phyloP scores from a whole-genome alignment of 306 rosid species.

The Cyclanthera cordifolia region DNA sequence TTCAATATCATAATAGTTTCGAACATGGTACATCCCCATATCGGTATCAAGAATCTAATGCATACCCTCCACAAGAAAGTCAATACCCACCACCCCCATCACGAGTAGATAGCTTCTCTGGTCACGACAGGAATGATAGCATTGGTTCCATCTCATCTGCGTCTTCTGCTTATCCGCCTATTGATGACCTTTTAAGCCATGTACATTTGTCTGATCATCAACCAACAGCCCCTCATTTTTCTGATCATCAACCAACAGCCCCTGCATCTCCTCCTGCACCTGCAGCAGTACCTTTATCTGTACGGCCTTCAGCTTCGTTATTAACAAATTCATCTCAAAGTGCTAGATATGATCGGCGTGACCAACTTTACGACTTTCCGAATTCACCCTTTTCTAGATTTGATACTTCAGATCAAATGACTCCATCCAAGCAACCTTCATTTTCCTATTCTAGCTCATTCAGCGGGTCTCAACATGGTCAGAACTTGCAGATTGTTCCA shows the following conservation, averaged over 20 bases:
- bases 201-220: slow-evolving; percentile 38
- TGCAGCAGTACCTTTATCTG: slow-evolving; percentile 1
- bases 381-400: slow-evolving; percentile 34
- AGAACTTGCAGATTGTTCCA: slow-evolving; percentile 60
- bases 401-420: slow-evolving; percentile 22
- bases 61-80: slow-evolving; percentile 25
- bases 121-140: slow-evolving; percentile 17
- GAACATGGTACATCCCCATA: slow-evolving; percentile 40
- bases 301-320: slow-evolving; percentile 24
- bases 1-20: slow-evolving; percentile 41
- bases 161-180: slow-evolving; percentile 41
- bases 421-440: slow-evolving; percentile 19
- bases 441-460: slow-evolving; percentile 34
- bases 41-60: slow-evolving; percentile 30
- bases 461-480: slow-evolving; percentile 41
- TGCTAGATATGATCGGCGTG: slow-evolving; percentile 27
- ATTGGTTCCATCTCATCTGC: background rate
- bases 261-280: slow-evolving; percentile 28
- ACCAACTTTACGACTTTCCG: slow-evolving; percentile 35
- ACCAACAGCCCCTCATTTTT: slow-evolving; percentile 35
- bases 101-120: slow-evolving; percentile 39
- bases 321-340: slow-evolving; percentile 26
- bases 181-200: slow-evolving; percentile 44
- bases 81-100: slow-evolving; percentile 16
- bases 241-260: slow-evolving; percentile 35